phyloP scores from a whole-genome alignment of 2,329 filamentous ascomycete species.

The Aquanectria penicillioides region DNA sequence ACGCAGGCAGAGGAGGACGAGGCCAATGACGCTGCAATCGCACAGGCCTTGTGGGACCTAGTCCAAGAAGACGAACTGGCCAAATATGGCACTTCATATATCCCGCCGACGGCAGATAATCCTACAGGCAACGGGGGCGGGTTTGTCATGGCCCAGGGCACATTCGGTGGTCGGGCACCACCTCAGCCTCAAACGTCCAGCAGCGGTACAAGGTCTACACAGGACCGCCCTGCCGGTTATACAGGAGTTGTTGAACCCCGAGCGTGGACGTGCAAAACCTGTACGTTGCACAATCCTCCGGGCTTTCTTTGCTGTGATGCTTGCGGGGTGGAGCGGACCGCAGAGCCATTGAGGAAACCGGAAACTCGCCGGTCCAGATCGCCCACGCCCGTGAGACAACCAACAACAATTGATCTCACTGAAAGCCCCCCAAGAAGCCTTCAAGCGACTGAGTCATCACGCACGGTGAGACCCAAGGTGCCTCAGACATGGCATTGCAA shows the following conservation, averaged over 20 bases:
- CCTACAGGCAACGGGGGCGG: constrained; percentile 58
- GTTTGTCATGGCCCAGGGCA: constrained; percentile 40
- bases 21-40: constrained; percentile 87
- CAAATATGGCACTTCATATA: constrained; percentile 65
- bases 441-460: constrained; percentile 23
- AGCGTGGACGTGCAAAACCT: constrained; percentile 64
- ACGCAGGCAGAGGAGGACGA: constrained; percentile 90
- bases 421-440: constrained; percentile 42
- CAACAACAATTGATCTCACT: constrained; percentile 48
- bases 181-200: constrained; percentile 13
- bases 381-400: constrained; percentile 20
- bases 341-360: constrained; percentile 25
- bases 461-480: constrained; percentile 21
- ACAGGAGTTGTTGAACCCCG: constrained; percentile 21
- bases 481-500: constrained; percentile 61
- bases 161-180: constrained; percentile 14
- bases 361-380: constrained; percentile 31
- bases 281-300: constrained; percentile 66
- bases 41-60: constrained; percentile 85
- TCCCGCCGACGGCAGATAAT: constrained; percentile 59
- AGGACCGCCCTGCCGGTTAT: background rate
- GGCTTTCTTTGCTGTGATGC: constrained; percentile 66
- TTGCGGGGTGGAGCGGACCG: constrained; percentile 58
- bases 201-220: background rate
- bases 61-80: constrained; percentile 79